Evolutionary conservation across 1,284 basidiomycete species (phyloP).

Genomic region (Somion occarium): DNA sequence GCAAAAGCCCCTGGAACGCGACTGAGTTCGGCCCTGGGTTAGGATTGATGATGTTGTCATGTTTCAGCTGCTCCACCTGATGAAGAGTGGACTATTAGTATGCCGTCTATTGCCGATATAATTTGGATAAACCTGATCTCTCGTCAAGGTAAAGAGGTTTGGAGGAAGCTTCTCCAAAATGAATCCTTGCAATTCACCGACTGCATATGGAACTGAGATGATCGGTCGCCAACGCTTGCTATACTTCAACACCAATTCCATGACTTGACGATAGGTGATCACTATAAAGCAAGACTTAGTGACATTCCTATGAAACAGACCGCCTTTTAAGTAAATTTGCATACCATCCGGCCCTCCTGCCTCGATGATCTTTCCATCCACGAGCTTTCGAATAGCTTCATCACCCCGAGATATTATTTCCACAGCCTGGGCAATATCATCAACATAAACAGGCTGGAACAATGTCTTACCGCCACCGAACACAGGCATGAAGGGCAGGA

Average conservation of each 20-base stretch:
- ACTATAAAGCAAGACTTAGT: slow-evolving; percentile 35
- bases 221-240: slow-evolving; percentile 49
- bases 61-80: slow-evolving; percentile 55
- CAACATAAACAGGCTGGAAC: slow-evolving; percentile 72
- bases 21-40: slow-evolving; percentile 28
- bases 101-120: neutral
- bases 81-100: no score
- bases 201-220: slow-evolving; percentile 53
- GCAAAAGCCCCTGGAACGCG: slow-evolving; percentile 42
- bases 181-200: slow-evolving; percentile 58
- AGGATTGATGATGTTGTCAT: slow-evolving; percentile 51
- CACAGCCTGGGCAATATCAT: slow-evolving; percentile 55
- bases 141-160: slow-evolving; percentile 64
- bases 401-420: slow-evolving; percentile 52
- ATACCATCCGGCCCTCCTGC: slow-evolving; percentile 65
- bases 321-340: no score
- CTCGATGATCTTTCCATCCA: slow-evolving; percentile 58
- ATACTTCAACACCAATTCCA: slow-evolving; percentile 55
- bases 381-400: slow-evolving; percentile 31
- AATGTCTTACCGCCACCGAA: slow-evolving; percentile 60
- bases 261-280: slow-evolving; percentile 60
- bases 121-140: slow-evolving; percentile 46
- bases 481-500: slow-evolving; percentile 65
- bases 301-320: neutral
- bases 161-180: slow-evolving; percentile 57